phyloP scores from a whole-genome alignment of 2,329 filamentous ascomycete species.

The Aspergillus chevalieri region DNA sequence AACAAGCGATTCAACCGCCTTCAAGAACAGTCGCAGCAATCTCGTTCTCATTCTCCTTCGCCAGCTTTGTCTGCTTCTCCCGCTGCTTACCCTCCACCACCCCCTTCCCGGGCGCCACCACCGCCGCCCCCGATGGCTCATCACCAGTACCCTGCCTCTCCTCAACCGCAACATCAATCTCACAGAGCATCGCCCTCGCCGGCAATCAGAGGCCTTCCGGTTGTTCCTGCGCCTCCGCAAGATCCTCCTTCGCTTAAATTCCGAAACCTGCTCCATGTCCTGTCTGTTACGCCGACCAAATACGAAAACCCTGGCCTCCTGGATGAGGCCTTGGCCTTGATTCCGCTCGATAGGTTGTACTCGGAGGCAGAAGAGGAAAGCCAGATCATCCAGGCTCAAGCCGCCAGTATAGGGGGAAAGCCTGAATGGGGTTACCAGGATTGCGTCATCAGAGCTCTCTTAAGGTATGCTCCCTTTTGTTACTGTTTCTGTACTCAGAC shows the following conservation, averaged over 20 bases:
- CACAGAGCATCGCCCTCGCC: constrained; percentile 30
- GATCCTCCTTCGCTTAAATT: constrained; percentile 68
- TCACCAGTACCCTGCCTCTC: constrained; percentile 13
- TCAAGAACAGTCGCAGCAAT: constrained; percentile 52
- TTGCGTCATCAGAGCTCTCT: constrained; percentile 81
- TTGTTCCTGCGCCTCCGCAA: constrained; percentile 68
- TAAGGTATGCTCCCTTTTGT: constrained; percentile 55
- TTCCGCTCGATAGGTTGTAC: constrained; percentile 88
- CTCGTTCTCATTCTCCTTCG: constrained; percentile 55
- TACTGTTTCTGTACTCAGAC: constrained; percentile 11
- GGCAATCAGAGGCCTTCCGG: constrained; percentile 54
- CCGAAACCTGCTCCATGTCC: constrained; percentile 72
- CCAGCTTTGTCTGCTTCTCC: constrained; percentile 20
- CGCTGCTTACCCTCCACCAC: constrained; percentile 20
- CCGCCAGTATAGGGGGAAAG: constrained; percentile 76
- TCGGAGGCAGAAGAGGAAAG: constrained; percentile 88
- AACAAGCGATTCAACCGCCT: constrained; percentile 83
- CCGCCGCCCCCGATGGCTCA: constrained; percentile 27
- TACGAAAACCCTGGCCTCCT: constrained; percentile 95
- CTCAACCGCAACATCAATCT: constrained; percentile 16
- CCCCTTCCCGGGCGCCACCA: constrained; percentile 31
- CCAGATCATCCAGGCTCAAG: constrained; percentile 80
- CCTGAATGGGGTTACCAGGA: constrained; percentile 97
- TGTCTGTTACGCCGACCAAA: constrained; percentile 82
- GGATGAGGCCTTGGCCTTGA: constrained; percentile 80